A percentile compares a stretch with the other conserved stretches of the same genome.
Conservation (phyloP, 2,329 filamentous ascomycete genomes). For the Fusarium luffae region DNA sequence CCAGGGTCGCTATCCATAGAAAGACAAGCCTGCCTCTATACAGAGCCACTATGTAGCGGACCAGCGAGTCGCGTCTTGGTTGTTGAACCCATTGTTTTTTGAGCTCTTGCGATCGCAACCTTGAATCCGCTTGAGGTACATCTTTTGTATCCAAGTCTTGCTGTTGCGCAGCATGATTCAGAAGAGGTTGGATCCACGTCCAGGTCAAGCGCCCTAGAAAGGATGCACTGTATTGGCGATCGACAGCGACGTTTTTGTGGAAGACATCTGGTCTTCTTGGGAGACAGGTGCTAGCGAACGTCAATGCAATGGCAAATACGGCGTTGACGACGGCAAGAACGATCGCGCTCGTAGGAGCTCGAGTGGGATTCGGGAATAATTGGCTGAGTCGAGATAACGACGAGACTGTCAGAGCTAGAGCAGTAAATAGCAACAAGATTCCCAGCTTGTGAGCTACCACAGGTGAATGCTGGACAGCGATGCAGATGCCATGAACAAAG, state of each 20-base stretch:
- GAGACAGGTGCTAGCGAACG: slow-evolving; percentile 62
- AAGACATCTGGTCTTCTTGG: slow-evolving; percentile 75
- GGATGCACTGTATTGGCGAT: slow-evolving; percentile 69
- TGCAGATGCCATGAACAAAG: slow-evolving; percentile 60
- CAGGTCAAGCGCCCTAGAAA: slow-evolving; percentile 71
- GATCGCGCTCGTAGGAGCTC: slow-evolving; percentile 49
- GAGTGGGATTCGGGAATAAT: slow-evolving; percentile 45
- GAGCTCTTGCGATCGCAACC: slow-evolving; percentile 61
- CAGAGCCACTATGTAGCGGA: slow-evolving; percentile 66
- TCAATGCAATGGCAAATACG: slow-evolving; percentile 54
- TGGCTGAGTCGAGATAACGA: slow-evolving; percentile 57
- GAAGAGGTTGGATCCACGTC: slow-evolving; percentile 67
- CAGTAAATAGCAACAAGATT: slow-evolving; percentile 60
- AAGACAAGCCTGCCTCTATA: slow-evolving; percentile 65
- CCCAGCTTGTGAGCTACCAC: slow-evolving; percentile 64
- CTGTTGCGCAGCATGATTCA: slow-evolving; percentile 65
- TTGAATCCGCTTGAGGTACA: slow-evolving; percentile 68
- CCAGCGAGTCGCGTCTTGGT: slow-evolving; percentile 61
- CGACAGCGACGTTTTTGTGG: slow-evolving; percentile 66
- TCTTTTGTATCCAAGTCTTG: slow-evolving; percentile 70
- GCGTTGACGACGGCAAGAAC: slow-evolving; percentile 59
- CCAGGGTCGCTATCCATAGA: slow-evolving; percentile 67
- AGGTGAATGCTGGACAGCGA: slow-evolving; percentile 60
- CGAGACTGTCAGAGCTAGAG: slow-evolving; percentile 55
- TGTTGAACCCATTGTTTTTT: slow-evolving; percentile 60